Base-by-base conservation (phyloP, 2,329 filamentous ascomycete species). In the Arthroderma sp. region DNA sequence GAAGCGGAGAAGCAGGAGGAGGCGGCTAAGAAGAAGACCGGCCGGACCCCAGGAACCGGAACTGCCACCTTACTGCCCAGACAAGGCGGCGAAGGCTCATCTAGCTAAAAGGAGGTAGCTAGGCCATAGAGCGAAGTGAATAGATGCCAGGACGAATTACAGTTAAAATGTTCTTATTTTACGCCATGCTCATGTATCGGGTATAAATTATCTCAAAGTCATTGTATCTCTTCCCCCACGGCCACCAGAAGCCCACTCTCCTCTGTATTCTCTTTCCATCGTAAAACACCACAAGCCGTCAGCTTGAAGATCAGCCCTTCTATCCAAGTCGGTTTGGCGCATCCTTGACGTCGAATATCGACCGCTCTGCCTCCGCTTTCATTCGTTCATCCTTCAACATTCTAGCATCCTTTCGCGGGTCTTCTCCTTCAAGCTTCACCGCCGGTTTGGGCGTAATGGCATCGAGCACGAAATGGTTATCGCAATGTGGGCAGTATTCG, bases 1-100 rank as follows among this genome's bases (percentile, higher is more conserved):
- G 95, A 98, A 79, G 87, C 91, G 67, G 94, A 98, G 81, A 98
- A 98, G 82, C 91, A 95, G 71, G 93, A 97, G 74, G 93, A 98
- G 78, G 91, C 91, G 23, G 89, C 88, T 41, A 44, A 41, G 17
- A 95, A 90, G 81, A 95, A 95, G 85, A 87, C 83, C 47, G 86
- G 87, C 59, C 66, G 76, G 64, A 66, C 64, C 15, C 64, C 64
- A 11, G 70, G 70, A 39, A 73, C 72, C 56, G 71, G 70, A 38
- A 73, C 71, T 64, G 83, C 87, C 17, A 81, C 88, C 44, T 89
- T 93, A 67, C 78, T 88, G 68, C 90, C 88, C 49, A 77, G 73
- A 76, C 84, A 77, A 51, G 72, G 71, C 55, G 73, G 70, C 31
- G 71, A 74, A 59, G 65, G 41, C 21, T 51, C 47, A 13, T 51